These are phyloP conservation scores for Aspergillus mulundensis DNA, from an alignment of 495 filamentous ascomycete genomes.

Conservation along the genomic window DNA sequence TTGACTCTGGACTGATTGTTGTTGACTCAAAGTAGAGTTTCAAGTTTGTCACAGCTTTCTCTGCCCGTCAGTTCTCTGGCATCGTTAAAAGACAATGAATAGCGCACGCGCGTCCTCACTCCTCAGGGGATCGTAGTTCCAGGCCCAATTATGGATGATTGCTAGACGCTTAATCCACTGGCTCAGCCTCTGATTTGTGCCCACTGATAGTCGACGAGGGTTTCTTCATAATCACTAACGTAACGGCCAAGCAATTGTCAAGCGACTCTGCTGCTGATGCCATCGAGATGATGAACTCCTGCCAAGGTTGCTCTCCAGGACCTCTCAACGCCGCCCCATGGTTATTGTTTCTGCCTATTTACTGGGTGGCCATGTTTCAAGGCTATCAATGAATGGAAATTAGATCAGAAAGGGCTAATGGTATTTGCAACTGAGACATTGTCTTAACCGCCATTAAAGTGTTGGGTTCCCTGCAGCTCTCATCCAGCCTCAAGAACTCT, in stretches of 20 bases:
- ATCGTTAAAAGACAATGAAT: slow-evolving; percentile 1
- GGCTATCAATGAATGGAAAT: slow-evolving; percentile 1
- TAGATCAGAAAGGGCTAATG: neutral
- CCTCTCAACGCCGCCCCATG: neutral
- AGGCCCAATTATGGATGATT: slow-evolving; percentile 32
- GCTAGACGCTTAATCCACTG: slow-evolving; percentile 10
- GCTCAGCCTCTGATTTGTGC: slow-evolving; percentile 21
- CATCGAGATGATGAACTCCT: neutral
- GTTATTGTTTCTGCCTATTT: slow-evolving; percentile 8
- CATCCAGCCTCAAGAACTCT: neutral
- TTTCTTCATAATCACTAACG: slow-evolving; percentile 3
- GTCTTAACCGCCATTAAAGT: neutral
- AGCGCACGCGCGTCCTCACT: slow-evolving; percentile 26
- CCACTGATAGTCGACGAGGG: slow-evolving; percentile 11
- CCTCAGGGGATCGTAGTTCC: slow-evolving; percentile 21
- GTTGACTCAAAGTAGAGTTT: neutral
- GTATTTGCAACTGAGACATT: neutral
- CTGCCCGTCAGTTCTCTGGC: neutral
- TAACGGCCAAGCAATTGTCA: slow-evolving; percentile 6
- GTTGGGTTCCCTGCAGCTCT: neutral
- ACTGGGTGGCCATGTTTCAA: neutral
- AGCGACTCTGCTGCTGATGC: neutral
- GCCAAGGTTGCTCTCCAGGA: neutral
- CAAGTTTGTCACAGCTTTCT: neutral
- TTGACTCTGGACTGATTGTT: neutral